phyloP scores from a whole-genome alignment of 148 eudicot species.

The Pharnaceum exiguum region DNA sequence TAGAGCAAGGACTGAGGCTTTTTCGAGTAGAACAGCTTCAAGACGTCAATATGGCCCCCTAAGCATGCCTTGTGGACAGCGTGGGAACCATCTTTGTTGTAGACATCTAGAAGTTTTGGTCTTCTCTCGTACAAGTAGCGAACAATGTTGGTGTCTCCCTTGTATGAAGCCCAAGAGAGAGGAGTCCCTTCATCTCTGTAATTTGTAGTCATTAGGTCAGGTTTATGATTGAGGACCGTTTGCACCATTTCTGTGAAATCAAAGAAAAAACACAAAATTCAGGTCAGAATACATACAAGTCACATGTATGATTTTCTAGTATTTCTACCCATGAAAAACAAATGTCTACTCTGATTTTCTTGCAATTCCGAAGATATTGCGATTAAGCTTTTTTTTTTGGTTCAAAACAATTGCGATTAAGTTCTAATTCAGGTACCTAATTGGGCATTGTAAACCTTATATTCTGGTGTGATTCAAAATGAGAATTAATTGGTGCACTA shows the following conservation, averaged over 20 bases:
- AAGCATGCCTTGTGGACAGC: neutral
- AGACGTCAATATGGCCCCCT: neutral
- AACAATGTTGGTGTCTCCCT: neutral
- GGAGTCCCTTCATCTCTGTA: conserved; percentile 1
- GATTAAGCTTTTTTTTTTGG: no score
- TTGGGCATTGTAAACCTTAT: no score
- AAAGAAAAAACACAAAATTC: no score
- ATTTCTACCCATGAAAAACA: no score
- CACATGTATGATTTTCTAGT: no score
- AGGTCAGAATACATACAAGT: no score
- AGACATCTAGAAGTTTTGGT: neutral
- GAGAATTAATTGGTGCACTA: no score
- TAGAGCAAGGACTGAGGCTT: neutral
- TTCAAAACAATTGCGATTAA: no score
- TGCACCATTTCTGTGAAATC: neutral
- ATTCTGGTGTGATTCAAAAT: no score
- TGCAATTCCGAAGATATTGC: no score
- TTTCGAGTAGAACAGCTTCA: neutral
- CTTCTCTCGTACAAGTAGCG: neutral
- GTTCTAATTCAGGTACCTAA: no score
- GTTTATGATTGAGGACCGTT: neutral
- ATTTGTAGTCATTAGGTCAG: neutral
- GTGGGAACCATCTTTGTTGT: neutral
- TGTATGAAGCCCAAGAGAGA: neutral
- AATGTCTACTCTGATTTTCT: no score